Conservation (phyloP, 768 basidiomycete species). For the Suillus placidus region DNA sequence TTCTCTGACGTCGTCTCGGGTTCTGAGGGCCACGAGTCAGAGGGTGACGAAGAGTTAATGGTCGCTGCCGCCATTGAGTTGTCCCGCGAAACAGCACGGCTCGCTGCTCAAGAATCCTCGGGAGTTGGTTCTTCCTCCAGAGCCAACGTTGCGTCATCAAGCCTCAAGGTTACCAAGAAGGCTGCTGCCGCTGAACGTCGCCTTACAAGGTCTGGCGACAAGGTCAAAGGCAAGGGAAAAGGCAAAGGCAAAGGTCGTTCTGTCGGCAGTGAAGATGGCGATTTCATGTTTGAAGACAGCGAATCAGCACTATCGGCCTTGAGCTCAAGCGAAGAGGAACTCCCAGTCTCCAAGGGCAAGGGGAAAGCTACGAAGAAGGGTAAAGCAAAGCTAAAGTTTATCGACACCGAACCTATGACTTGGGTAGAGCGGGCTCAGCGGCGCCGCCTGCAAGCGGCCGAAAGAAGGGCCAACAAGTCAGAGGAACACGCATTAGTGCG, state of each 20-base stretch:
- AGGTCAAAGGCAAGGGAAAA: slow-evolving; percentile 32
- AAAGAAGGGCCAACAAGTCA: slow-evolving; percentile 35
- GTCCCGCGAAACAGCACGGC: slow-evolving; percentile 48
- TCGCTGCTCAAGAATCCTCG: slow-evolving; percentile 30
- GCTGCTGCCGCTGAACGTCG: slow-evolving; percentile 59
- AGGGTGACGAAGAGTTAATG: slow-evolving; percentile 44
- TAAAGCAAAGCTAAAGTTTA: slow-evolving; percentile 18
- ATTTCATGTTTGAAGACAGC: slow-evolving; percentile 10
- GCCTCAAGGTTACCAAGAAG: slow-evolving; percentile 43
- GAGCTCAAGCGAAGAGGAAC: slow-evolving; percentile 21
- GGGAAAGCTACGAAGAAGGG: slow-evolving; percentile 33
- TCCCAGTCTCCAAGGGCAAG: slow-evolving; percentile 33
- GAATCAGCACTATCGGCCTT: slow-evolving; percentile 15
- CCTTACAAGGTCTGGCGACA: slow-evolving; percentile 23
- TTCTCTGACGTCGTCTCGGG: slow-evolving; percentile 30
- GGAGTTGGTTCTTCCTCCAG: slow-evolving; percentile 33
- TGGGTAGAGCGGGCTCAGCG: slow-evolving; percentile 16
- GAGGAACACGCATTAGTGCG: slow-evolving; percentile 54
- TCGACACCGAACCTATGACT: slow-evolving; percentile 8
- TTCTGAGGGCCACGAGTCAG: slow-evolving; percentile 32
- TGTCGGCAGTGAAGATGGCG: slow-evolving; percentile 19
- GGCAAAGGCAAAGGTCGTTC: slow-evolving; percentile 23
- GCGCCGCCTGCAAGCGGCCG: slow-evolving; percentile 23
- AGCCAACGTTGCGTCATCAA: slow-evolving; percentile 20
- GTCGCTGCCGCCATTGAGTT: slow-evolving; percentile 55